phyloP scores from a whole-genome alignment of 2,329 filamentous ascomycete species.

The Basipetospora chlamydospora region DNA sequence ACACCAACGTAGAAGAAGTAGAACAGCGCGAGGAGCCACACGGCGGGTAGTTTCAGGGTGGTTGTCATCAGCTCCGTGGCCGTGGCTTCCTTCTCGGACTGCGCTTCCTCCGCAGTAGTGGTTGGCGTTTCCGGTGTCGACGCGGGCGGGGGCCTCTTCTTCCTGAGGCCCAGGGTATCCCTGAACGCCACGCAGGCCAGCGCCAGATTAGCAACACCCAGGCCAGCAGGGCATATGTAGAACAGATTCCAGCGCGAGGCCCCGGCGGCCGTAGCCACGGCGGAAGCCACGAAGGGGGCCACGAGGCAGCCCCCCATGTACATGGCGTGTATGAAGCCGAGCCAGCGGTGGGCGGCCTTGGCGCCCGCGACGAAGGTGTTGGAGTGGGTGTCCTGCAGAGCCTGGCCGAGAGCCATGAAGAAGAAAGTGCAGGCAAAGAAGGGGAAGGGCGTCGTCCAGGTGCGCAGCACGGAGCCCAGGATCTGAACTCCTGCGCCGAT shows the following conservation, averaged over 20 bases:
- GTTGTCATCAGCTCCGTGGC: constrained; percentile 23
- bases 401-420: constrained; percentile 42
- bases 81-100: constrained; percentile 16
- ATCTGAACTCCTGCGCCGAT: constrained; percentile 42
- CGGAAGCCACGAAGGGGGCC: constrained; percentile 38
- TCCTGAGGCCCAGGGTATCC: constrained; percentile 24
- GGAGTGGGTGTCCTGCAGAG: constrained; percentile 47
- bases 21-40: constrained; percentile 47
- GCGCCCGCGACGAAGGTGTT: constrained; percentile 45
- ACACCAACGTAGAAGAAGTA: constrained; percentile 50
- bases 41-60: constrained; percentile 26
- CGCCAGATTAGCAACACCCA: constrained; percentile 34
- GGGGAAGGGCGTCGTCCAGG: constrained; percentile 41
- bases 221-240: constrained; percentile 37
- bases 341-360: constrained; percentile 39
- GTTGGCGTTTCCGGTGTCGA: no score
- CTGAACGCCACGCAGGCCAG: constrained; percentile 33
- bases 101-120: neutral
- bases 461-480: constrained; percentile 35
- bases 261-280: constrained; percentile 25
- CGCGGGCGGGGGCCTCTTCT: neutral
- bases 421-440: constrained; percentile 44
- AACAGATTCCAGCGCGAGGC: constrained; percentile 36
- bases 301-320: constrained; percentile 43
- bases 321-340: constrained; percentile 50